Conservation (phyloP, 2,329 filamentous ascomycete genomes). For the Epichloe sylvatica region DNA sequence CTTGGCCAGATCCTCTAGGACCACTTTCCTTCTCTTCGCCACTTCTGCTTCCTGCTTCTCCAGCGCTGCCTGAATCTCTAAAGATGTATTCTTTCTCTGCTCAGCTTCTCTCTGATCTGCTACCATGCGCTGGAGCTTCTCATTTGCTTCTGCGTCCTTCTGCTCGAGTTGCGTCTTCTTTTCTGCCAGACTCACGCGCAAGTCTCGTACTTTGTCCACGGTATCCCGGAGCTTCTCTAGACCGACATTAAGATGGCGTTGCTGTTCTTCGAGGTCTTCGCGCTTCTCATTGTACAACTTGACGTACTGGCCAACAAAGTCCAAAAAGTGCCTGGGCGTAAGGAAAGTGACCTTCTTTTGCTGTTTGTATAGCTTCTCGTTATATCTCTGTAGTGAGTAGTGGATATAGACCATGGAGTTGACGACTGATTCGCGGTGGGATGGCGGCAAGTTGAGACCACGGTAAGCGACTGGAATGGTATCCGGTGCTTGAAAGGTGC, state of each 20-base stretch:
- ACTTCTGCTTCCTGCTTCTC: constrained; percentile 86
- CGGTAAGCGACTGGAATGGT: constrained; percentile 88
- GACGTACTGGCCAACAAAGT: constrained; percentile 96
- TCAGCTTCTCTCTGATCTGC: constrained; percentile 91
- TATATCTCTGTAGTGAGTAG: constrained; percentile 84
- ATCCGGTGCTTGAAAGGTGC: constrained; percentile 74
- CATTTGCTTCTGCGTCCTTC: constrained; percentile 90
- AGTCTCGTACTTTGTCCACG: constrained; percentile 88
- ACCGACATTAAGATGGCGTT: constrained; percentile 94
- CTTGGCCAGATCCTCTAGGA: constrained; percentile 72
- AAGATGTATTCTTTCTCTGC: constrained; percentile 71
- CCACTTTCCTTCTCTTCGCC: constrained; percentile 66
- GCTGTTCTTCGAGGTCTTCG: constrained; percentile 95
- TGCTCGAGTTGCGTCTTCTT: constrained; percentile 88
- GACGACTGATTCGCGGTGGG: constrained; percentile 80
- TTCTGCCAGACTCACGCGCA: constrained; percentile 78
- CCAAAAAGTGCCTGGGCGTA: constrained; percentile 90
- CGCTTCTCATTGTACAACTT: constrained; percentile 96
- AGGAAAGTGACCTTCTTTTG: constrained; percentile 87
- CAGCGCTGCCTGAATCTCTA: constrained; percentile 76
- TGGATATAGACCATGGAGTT: constrained; percentile 99
- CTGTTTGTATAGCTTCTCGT: constrained; percentile 74
- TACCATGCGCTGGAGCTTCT: constrained; percentile 95
- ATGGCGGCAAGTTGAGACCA: constrained; percentile 68
- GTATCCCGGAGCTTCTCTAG: constrained; percentile 94